These are phyloP conservation scores for Xylaria sp. DNA, from an alignment of 2,329 filamentous ascomycete species.

Conservation along the genomic window DNA sequence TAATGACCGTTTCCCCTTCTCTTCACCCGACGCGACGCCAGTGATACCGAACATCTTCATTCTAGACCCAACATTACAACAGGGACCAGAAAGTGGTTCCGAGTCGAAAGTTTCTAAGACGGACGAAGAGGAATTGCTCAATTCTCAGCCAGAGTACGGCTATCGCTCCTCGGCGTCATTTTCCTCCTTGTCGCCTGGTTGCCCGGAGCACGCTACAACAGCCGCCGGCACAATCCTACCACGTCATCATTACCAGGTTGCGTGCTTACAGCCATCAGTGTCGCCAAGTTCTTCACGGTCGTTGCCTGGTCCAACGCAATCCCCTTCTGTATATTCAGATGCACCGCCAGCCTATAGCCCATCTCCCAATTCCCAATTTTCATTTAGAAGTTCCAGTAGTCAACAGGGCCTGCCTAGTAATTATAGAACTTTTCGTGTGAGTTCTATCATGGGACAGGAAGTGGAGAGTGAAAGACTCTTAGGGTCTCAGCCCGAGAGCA, in stretches of 20 bases:
- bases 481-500: constrained; percentile 52
- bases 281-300: constrained; percentile 31
- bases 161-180: constrained; percentile 23
- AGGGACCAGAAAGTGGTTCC: constrained; percentile 38
- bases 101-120: constrained; percentile 53
- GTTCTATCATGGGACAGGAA: constrained; percentile 49
- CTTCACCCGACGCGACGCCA: constrained; percentile 48
- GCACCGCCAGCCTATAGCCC: constrained; percentile 60
- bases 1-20: constrained; percentile 58
- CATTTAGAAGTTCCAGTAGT: background rate
- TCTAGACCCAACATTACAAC: constrained; percentile 52
- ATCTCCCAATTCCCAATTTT: constrained; percentile 37
- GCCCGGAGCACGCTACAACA: constrained; percentile 23
- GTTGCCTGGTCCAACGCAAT: constrained; percentile 29
- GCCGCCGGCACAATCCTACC: constrained; percentile 20
- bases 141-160: constrained; percentile 25
- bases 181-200: constrained; percentile 23
- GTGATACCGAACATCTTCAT: constrained; percentile 56
- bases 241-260: constrained; percentile 23
- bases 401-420: constrained; percentile 34
- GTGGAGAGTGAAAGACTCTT: constrained; percentile 53
- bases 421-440: constrained; percentile 52
- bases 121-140: constrained; percentile 47
- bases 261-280: constrained; percentile 37
- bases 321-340: constrained; percentile 43